Percentiles rank a stretch among this genome's conserved stretches.
phyloP scores from a whole-genome alignment of 2,329 filamentous ascomycete genomes.

The Cryphonectria japonica region DNA sequence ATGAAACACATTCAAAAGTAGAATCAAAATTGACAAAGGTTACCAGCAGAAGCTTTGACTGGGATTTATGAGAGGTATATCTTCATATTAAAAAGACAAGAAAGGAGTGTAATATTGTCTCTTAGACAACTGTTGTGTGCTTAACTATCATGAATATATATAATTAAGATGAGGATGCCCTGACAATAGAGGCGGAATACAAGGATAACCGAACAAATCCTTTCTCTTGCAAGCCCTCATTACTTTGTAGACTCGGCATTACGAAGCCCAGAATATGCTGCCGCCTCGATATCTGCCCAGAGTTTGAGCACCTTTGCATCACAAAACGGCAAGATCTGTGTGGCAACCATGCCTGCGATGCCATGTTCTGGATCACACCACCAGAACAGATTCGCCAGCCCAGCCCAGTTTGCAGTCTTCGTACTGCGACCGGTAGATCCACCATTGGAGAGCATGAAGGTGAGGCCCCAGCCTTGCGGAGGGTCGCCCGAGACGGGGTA shows the following conservation, averaged over 20 bases:
- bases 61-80: too few relatives aligned
- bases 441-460: slow-evolving; percentile 53
- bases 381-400: slow-evolving; percentile 61
- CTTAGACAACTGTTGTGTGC: too few relatives aligned
- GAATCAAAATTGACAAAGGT: too few relatives aligned
- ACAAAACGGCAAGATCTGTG: slow-evolving; percentile 51
- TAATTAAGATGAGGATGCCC: too few relatives aligned
- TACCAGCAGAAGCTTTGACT: too few relatives aligned
- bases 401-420: slow-evolving; percentile 57
- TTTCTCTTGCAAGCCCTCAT: background rate
- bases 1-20: too few relatives aligned
- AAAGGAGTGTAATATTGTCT: too few relatives aligned
- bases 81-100: too few relatives aligned
- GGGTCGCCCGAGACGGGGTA: slow-evolving; percentile 47
- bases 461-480: slow-evolving; percentile 65
- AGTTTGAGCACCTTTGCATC: slow-evolving; percentile 43
- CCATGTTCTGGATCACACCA: slow-evolving; percentile 62
- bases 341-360: slow-evolving; percentile 51
- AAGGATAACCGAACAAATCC: background rate
- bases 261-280: slow-evolving; percentile 35
- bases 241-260: background rate
- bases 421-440: slow-evolving; percentile 52
- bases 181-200: background rate
- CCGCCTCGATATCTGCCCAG: slow-evolving; percentile 41
- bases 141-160: too few relatives aligned